Percentiles rank a stretch among this genome's conserved stretches.
Evolutionary conservation across 2,329 filamentous ascomycete species (phyloP).

Genomic region (Hypoxylon sp.): DNA sequence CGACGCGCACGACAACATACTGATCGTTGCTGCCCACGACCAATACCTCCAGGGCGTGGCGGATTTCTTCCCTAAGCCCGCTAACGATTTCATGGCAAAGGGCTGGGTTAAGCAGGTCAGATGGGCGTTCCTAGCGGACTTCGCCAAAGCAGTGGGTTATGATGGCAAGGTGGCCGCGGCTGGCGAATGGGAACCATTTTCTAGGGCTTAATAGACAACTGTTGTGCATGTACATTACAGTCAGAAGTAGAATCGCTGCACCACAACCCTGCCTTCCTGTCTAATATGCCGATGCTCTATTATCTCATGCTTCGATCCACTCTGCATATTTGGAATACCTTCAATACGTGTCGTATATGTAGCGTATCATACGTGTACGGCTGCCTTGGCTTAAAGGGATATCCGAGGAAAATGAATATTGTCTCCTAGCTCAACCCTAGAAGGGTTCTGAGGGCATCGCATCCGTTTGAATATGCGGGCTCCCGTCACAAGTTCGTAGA

Average conservation of each 20-base stretch:
- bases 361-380: too few species aligned
- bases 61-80: conserved; percentile 65
- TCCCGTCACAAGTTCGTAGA: too few species aligned
- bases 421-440: too few species aligned
- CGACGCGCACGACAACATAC: conserved; percentile 48
- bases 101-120: conserved; percentile 61
- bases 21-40: conserved; percentile 46
- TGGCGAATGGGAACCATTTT: conserved; percentile 40
- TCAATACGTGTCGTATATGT: too few species aligned
- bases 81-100: conserved; percentile 63
- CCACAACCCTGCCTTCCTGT: too few species aligned
- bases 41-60: conserved; percentile 55
- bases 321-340: too few species aligned
- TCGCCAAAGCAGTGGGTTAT: conserved; percentile 58
- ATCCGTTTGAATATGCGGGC: too few species aligned
- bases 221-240: background rate
- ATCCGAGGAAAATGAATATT: too few species aligned
- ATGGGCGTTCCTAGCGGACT: conserved; percentile 68
- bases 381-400: too few species aligned
- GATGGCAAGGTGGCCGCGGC: conserved; percentile 47
- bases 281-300: too few species aligned
- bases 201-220: conserved; percentile 1
- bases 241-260: background rate
- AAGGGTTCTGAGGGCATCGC: too few species aligned
- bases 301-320: too few species aligned